Conservation (phyloP, 192 early-diverging fungal species). For the Gonapodya prolifera region DNA sequence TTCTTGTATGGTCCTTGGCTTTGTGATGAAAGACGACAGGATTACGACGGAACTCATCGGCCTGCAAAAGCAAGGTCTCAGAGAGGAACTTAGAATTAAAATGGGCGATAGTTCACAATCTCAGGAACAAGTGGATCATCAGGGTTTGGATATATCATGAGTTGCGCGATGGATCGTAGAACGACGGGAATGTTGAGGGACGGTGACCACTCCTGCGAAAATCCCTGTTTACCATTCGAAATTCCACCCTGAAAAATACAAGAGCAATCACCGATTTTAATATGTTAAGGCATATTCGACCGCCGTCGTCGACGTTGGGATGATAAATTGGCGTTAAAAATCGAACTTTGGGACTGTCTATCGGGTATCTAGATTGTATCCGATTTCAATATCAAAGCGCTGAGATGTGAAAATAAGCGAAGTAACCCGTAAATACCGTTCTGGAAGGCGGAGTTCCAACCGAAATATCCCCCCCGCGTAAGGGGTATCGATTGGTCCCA, state of each 20-base stretch:
- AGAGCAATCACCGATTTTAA: slow-evolving; percentile 27
- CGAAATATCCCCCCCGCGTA: neutral
- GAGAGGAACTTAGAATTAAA: neutral
- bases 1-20: slow-evolving; percentile 23
- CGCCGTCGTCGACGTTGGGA: slow-evolving; percentile 66
- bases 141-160: slow-evolving; percentile 56
- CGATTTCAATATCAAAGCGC: too few species aligned
- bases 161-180: slow-evolving; percentile 35
- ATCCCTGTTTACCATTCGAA: neutral
- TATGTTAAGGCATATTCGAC: slow-evolving; percentile 62
- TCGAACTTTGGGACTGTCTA: slow-evolving; percentile 56
- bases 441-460: neutral
- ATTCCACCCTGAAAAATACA: slow-evolving; percentile 4
- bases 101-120: slow-evolving; percentile 23
- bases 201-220: slow-evolving; percentile 53
- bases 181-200: slow-evolving; percentile 48
- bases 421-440: neutral
- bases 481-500: neutral
- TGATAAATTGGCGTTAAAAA: slow-evolving; percentile 70
- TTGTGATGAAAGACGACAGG: slow-evolving; percentile 23
- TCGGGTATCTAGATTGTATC: slow-evolving; percentile 52
- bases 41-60: slow-evolving; percentile 35
- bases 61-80: slow-evolving; percentile 16
- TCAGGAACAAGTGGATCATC: slow-evolving; percentile 62
- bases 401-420: too few species aligned